Base-by-base conservation (phyloP, 805 yeast species). In the Jamesozyma lodderae region DNA sequence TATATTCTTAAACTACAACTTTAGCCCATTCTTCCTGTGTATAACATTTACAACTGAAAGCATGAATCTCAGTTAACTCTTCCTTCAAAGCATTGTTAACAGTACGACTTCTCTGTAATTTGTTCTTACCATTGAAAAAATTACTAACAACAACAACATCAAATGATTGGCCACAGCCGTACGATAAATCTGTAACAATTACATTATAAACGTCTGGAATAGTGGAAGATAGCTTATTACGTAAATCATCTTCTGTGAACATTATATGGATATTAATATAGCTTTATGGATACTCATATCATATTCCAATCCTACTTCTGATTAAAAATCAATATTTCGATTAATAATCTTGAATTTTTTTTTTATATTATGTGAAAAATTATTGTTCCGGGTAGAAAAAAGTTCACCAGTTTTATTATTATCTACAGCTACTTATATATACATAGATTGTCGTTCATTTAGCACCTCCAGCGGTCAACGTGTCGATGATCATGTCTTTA, bases 111-210 rank as follows among this genome's bases (percentile, higher is more conserved):
- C 99, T 73, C 67, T 78, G 74, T 35, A 92, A 67, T 57, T 82
- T 83, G 63, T 85, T 86, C 63, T 86, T 85, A 18, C 92, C 92
- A 42, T 69, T 60, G 59, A 94, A 92, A 17, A 67, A 54, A 32
- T 75, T 70, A 5, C 79, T 62, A 8, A 92, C 95, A 20, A 94
- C 88, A 6, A 84, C 73, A 24, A 87, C 95, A 27, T 94, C 95
- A 61, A 88, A 90, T 2, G 97, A 95, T 60, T 90, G 96, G 4
- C 99, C 99, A 63, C 99, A 92, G 1, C 99, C 99, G 13, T 94
- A 94, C 31, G 79, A 67, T 47, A 68, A 64, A 41, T 64, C 68
- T 6, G 60, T 55, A 14, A 62, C 61, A n/a, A 60, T 52, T 14
- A 52, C 52, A 25, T 62, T 59, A 29, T 57, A 50, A 15, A 57